phyloP scores from a whole-genome alignment of 1,139 yeast species.

The Blastobotrys elegans region DNA sequence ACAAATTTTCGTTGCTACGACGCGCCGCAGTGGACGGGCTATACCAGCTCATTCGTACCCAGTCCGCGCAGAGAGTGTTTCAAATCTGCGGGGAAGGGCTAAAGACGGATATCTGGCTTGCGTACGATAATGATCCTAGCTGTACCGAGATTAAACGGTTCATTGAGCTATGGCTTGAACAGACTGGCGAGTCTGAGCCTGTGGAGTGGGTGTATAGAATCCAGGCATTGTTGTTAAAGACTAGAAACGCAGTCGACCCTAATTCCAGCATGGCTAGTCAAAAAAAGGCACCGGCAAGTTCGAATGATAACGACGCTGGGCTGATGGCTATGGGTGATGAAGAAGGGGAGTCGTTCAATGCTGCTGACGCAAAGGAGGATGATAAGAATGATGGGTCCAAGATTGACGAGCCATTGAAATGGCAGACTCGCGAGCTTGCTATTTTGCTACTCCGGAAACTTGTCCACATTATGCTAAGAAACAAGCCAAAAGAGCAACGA shows the following conservation, averaged over 20 bases:
- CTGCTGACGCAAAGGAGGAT: conserved; percentile 32
- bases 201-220: conserved; percentile 37
- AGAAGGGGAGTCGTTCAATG: conserved; percentile 45
- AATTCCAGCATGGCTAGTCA: conserved; percentile 34
- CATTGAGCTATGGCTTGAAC: conserved; percentile 35
- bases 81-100: conserved; percentile 30
- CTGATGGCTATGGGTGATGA: conserved; percentile 29
- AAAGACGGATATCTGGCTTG: conserved; percentile 37
- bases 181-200: conserved; percentile 31
- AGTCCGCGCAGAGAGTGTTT: conserved; percentile 30
- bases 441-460: conserved; percentile 54
- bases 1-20: conserved; percentile 23
- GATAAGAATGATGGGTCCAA: conserved; percentile 22
- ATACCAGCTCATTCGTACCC: conserved; percentile 34
- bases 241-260: conserved; percentile 24
- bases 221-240: conserved; percentile 33
- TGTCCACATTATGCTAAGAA: conserved; percentile 42
- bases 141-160: conserved; percentile 28
- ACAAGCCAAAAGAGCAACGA: conserved; percentile 37
- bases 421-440: conserved; percentile 65
- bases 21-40: conserved; percentile 36
- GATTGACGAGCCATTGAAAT: conserved; percentile 53
- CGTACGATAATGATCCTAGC: conserved; percentile 32
- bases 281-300: conserved; percentile 7
- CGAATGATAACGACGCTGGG: conserved; percentile 12